A percentile compares a stretch with the other conserved stretches of the same genome.
Evolutionary conservation across 768 basidiomycete species (phyloP).

Genomic region (Boletus rubroflammeus): DNA sequence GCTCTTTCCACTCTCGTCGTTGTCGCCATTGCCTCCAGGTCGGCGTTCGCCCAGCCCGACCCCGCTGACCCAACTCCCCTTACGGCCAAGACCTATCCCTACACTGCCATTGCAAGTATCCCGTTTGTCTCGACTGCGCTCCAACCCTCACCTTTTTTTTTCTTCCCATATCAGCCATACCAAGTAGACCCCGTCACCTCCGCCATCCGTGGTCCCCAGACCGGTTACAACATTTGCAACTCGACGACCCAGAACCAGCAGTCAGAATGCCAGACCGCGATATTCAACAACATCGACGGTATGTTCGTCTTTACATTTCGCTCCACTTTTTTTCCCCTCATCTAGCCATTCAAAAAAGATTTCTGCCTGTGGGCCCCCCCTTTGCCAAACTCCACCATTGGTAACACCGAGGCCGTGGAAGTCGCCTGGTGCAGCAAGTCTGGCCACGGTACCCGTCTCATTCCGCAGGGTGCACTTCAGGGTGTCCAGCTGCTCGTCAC

Average conservation of each 20-base stretch:
- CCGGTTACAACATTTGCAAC: constrained; percentile 68
- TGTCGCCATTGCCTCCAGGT: constrained; percentile 29
- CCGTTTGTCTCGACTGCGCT: background rate
- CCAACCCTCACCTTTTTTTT: background rate
- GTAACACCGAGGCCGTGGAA: constrained; percentile 60
- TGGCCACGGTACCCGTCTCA: constrained; percentile 64
- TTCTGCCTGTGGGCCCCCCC: constrained; percentile 69
- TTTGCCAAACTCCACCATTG: constrained; percentile 48
- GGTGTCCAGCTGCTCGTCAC: constrained; percentile 66
- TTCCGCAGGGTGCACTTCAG: constrained; percentile 57
- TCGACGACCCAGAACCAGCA: constrained; percentile 58
- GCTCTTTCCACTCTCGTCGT: constrained; percentile 41
- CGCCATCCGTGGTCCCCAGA: constrained; percentile 53
- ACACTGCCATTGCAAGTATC: constrained; percentile 38
- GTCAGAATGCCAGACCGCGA: constrained; percentile 67
- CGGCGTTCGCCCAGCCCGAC: constrained; percentile 29
- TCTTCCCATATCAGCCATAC: constrained; percentile 39
- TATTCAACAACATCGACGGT: constrained; percentile 54
- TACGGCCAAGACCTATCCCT: constrained; percentile 41
- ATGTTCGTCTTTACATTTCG: background rate
- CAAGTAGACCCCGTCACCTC: constrained; percentile 42
- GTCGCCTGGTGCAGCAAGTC: constrained; percentile 74
- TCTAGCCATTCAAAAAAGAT: constrained; percentile 45
- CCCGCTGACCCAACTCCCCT: constrained; percentile 48
- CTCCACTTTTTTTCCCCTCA: constrained; percentile 14